Evolutionary conservation across 2,329 filamentous ascomycete genomes (phyloP), one percentile per base, ranked within the genome.

Genomic region (Metarhizium sp.): DNA sequence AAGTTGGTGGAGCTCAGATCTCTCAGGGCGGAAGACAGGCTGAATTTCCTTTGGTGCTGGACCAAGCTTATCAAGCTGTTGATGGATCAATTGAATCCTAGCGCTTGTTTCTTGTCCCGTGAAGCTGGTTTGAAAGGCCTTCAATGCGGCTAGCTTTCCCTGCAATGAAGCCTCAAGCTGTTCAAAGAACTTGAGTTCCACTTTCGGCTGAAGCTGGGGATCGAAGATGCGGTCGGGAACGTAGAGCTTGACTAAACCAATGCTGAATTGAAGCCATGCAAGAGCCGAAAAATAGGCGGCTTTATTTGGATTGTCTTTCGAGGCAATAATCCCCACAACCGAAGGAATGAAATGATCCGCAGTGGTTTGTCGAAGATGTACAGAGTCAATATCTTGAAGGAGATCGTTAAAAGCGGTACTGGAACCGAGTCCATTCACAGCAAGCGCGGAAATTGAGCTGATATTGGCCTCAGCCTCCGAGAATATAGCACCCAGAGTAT

Each of bases 181-280:
- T 47, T 75, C 67, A 54, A 79, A 76, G 53, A 79, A 81, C 47
- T 78, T 74, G 20, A 82, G 80, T 62, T 90, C 85, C 18, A 96
- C 79, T 52, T 80, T 75, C 5, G 82, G 80, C 52, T 80, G 76
- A 56, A 85, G 75, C 57, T 85, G 81, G 1, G 94, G 94, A 68
- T 99, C 94, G 63, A 92, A 94, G 3, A 88, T 80, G 61, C 86
- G 85, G 68, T 95, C 87, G 0, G 95, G 92, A 2, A 97, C 84
- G 65, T 92, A 96, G 2, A 96, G 77, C 59, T 81, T 81, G 50
- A 97, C 76, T 43, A 86, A 82, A 16, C 86, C 85, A 20, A 92
- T 71, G 2, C 89, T 86, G 58, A 96, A 84, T 52, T 87, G 78
- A 32, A 91, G 78, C 83, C 92, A 94, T 5, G 88, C 86, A 25